Base-by-base conservation (phyloP, 2,329 filamentous ascomycete genomes). In the Teratosphaeria gauchensis region DNA sequence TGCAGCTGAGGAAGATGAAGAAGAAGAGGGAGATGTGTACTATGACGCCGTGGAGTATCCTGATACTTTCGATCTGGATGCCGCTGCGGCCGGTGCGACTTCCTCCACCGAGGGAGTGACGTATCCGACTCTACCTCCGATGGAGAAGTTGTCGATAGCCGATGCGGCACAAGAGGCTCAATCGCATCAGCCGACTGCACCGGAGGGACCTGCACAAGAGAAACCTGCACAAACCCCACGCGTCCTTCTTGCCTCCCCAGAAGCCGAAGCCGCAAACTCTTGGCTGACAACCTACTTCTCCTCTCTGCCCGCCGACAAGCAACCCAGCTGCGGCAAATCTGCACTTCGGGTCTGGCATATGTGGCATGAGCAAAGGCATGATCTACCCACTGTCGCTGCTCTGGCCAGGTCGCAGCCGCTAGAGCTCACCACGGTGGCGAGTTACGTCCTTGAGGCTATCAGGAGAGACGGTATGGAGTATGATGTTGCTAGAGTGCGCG, bases 391-490 rank as follows among this genome's bases (percentile, higher is more conserved):
- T 0, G 74, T 88, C 16, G 84, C 84, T 1, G 71, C 67, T 2
- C 62, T 87, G 1, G 72, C 87, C n/a, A 77, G 85, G 1, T 74
- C 83, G 9, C 84, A 84, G 14, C 84, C 86, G 1, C 69, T 89
- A 2, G 75, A 80, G 61, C 74, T 71, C 0, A 71, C 65, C 14
- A 88, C 84, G 0, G 82, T 88, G 1, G 74, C 77, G 1, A 71
- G 66, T 0, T 87, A 88, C 64, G 81, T 90, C 8, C 69, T 87
- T 1, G 75, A 81, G 8, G 80, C 80, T 0, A 72, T 89, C 28
- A 71, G 74, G 53, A 52, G 71, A 5, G 83, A 84, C 64, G 74
- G 66, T 12, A 65, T 87, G 12, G 76, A 79, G 0, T 83, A 77
- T 62, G 75, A 82, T 46, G 53, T 31, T 8, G 66, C 52, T 11